Conservation (phyloP, 176 grass and related monocot genomes). For the Typha latifolia region DNA sequence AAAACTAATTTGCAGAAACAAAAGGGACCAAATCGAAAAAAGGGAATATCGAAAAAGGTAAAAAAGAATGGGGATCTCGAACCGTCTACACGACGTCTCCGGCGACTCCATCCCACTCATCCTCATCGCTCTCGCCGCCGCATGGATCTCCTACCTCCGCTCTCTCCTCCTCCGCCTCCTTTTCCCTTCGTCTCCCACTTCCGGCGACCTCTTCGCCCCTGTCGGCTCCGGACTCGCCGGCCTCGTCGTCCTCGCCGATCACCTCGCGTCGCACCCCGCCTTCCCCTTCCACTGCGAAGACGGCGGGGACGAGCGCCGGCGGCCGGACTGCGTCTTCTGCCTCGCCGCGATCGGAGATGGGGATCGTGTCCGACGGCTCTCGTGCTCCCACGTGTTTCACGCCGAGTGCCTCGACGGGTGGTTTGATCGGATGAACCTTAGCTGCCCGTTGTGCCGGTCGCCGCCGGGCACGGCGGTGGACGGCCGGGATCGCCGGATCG, state of each 20-base stretch:
- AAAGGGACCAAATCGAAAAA: background rate
- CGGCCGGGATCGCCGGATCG: constrained; percentile 11
- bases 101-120: constrained; percentile 16
- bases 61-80: constrained; percentile 10
- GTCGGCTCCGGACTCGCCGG: constrained; percentile 17
- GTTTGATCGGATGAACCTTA: constrained; percentile 6
- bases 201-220: background rate
- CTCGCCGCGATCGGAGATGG: constrained; percentile 10
- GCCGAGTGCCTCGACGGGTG: constrained; percentile 20
- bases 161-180: constrained; percentile 13
- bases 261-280: constrained; percentile 8
- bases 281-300: background rate
- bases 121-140: constrained; percentile 12
- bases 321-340: constrained; percentile 13
- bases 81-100: constrained; percentile 20
- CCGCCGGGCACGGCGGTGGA: background rate
- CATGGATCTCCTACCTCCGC: constrained; percentile 14
- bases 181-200: background rate
- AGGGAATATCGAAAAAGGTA: background rate
- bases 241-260: constrained; percentile 22
- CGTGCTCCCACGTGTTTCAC: constrained; percentile 26
- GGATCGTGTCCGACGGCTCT: constrained; percentile 20
- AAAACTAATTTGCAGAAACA: background rate
- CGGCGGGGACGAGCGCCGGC: background rate
- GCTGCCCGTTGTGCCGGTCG: constrained; percentile 22